Conservation (phyloP, 768 basidiomycete genomes). For the Kwoniella sp. region DNA sequence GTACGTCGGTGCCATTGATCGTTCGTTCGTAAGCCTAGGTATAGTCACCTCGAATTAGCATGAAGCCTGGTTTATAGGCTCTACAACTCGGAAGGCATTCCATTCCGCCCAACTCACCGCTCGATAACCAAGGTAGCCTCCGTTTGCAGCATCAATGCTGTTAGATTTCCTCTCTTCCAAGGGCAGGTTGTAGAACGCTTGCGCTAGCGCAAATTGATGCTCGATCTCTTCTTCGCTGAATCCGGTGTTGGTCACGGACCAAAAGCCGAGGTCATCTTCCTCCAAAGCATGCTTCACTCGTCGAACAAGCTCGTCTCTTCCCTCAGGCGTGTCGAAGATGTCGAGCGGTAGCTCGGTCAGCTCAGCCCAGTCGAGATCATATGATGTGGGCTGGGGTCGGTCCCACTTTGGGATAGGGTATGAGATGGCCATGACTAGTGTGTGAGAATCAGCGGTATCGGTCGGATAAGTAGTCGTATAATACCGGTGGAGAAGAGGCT, state of each 20-base stretch:
- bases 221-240: slow-evolving; percentile 58
- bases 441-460: not conserved
- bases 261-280: slow-evolving; percentile 35
- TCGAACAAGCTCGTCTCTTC: slow-evolving; percentile 41
- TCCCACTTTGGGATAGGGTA: slow-evolving; percentile 34
- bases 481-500: too few species aligned
- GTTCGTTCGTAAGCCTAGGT: slow-evolving; percentile 41
- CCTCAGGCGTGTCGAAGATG: slow-evolving; percentile 32
- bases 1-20: slow-evolving; percentile 56
- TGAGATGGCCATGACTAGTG: slow-evolving; percentile 24
- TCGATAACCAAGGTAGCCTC: slow-evolving; percentile 57
- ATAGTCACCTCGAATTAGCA: not conserved
- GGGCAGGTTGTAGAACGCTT: slow-evolving; percentile 57
- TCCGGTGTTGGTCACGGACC: slow-evolving; percentile 57
- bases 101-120: slow-evolving; percentile 53
- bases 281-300: slow-evolving; percentile 32
- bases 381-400: slow-evolving; percentile 39
- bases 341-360: slow-evolving; percentile 39
- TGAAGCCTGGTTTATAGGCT: not conserved
- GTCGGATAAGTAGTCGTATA: too few species aligned
- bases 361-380: slow-evolving; percentile 55
- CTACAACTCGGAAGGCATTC: not conserved
- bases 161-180: slow-evolving; percentile 56
- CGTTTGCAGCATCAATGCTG: slow-evolving; percentile 54
- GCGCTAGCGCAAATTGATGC: slow-evolving; percentile 57